A percentile compares a stretch with the other conserved stretches of the same genome.
These are phyloP conservation scores for Ustanciosporium gigantosporum DNA, from an alignment of 1,284 basidiomycete genomes.

Conservation along the genomic window DNA sequence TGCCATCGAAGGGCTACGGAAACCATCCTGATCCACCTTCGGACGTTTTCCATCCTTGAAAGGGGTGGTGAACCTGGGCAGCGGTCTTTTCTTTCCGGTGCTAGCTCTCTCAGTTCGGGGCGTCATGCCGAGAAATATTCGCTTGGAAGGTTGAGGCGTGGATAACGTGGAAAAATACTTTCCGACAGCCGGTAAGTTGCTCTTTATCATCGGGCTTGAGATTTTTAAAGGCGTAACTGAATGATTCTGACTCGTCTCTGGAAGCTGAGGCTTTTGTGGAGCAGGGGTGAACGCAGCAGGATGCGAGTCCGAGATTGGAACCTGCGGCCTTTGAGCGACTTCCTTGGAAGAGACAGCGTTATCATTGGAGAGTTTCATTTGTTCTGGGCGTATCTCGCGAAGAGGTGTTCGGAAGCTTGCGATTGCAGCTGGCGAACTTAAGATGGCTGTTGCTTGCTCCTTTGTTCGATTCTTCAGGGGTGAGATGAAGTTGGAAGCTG, in stretches of 20 bases:
- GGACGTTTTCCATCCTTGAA: slow-evolving; percentile 45
- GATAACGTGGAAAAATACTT: slow-evolving; percentile 5
- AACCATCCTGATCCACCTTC: slow-evolving; percentile 1
- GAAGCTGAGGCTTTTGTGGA: not conserved
- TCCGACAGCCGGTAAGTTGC: not conserved
- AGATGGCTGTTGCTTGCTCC: not conserved
- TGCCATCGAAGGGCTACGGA: not conserved
- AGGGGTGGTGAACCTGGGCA: slow-evolving; percentile 39
- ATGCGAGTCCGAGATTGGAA: not conserved
- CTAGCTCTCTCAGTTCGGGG: slow-evolving; percentile 22
- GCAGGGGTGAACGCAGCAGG: not conserved
- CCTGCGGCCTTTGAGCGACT: not conserved
- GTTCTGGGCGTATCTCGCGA: not conserved
- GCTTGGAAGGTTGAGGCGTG: slow-evolving; percentile 24
- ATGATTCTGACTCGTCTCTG: too few species aligned
- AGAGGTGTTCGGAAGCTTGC: not conserved
- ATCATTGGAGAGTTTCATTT: too few species aligned
- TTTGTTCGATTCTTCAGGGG: not conserved
- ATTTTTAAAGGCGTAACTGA: not conserved
- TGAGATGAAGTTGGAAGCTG: not conserved
- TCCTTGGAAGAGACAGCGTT: not conserved
- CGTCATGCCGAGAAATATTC: slow-evolving; percentile 34
- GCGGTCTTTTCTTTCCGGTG: slow-evolving; percentile 13
- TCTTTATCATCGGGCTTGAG: not conserved
- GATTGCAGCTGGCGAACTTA: not conserved